These are phyloP conservation scores for Fusarium globosum DNA, from an alignment of 2,329 filamentous ascomycete genomes.

Conservation along the genomic window DNA sequence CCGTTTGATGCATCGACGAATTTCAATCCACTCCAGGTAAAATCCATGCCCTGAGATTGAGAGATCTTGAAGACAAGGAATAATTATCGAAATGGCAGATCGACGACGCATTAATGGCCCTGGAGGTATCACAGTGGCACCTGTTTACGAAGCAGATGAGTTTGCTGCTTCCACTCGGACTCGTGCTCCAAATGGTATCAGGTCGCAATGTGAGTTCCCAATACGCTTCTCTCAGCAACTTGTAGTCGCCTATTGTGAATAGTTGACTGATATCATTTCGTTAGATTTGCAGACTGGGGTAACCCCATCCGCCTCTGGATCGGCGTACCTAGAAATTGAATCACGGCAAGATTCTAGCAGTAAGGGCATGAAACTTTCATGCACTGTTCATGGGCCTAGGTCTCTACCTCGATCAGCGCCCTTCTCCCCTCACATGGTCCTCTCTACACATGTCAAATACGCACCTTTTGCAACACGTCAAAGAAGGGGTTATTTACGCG, in stretches of 20 bases:
- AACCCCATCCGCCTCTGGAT: conserved; percentile 92
- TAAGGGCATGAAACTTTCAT: conserved; percentile 87
- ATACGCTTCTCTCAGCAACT: not conserved
- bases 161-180: conserved; percentile 59
- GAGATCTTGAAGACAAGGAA: not conserved
- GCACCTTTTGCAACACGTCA: conserved; percentile 90
- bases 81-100: conserved; percentile 72
- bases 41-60: conserved; percentile 32
- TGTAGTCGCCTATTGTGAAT: not conserved
- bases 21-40: conserved; percentile 20
- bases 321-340: conserved; percentile 82
- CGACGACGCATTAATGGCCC: conserved; percentile 92
- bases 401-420: conserved; percentile 89
- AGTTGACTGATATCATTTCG: conserved; percentile 34
- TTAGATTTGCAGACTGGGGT: conserved; percentile 90
- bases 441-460: conserved; percentile 95
- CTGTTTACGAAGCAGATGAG: conserved; percentile 71
- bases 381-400: conserved; percentile 92
- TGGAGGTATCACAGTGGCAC: conserved; percentile 77
- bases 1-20: conserved; percentile 30
- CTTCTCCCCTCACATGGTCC: conserved; percentile 91
- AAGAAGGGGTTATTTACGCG: conserved; percentile 85
- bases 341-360: conserved; percentile 58
- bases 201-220: conserved; percentile 81
- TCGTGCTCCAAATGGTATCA: conserved; percentile 75